Evolutionary conservation across 1,284 basidiomycete species (phyloP).

Genomic region (Moniliophthora roreri): DNA sequence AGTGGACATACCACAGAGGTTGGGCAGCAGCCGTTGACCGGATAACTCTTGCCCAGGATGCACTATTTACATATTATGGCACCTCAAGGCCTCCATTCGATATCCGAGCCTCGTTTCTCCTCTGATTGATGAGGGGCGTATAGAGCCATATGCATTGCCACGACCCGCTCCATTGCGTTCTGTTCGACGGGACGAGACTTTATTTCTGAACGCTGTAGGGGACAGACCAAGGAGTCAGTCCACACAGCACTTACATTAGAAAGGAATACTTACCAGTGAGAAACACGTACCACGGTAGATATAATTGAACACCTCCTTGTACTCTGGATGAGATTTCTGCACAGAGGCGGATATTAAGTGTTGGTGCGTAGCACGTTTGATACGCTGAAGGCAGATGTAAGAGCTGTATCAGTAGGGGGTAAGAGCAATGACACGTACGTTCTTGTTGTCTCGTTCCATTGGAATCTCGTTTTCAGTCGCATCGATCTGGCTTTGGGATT

Average conservation of each 20-base stretch:
- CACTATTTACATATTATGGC: too few relatives aligned
- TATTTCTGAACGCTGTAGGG: constrained; percentile 12
- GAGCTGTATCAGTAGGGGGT: background rate
- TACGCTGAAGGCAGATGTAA: constrained; percentile 6
- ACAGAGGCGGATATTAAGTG: constrained; percentile 4
- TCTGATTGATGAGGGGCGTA: constrained; percentile 1
- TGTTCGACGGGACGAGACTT: constrained; percentile 6
- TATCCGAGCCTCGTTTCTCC: background rate
- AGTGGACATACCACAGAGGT: too few relatives aligned
- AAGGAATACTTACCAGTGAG: constrained; percentile 6
- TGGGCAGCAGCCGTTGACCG: too few relatives aligned
- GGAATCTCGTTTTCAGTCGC: constrained; percentile 6
- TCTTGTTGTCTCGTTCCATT: constrained; percentile 43
- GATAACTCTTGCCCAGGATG: too few relatives aligned
- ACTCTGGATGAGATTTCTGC: constrained; percentile 12
- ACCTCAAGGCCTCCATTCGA: background rate
- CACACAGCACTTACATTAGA: background rate
- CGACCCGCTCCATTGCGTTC: constrained; percentile 7
- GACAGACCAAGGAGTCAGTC: background rate
- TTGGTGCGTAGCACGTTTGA: constrained; percentile 9
- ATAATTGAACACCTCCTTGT: constrained; percentile 10
- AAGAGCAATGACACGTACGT: constrained; percentile 29
- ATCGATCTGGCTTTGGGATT: constrained; percentile 20
- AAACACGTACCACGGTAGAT: constrained; percentile 9
- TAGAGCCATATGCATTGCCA: constrained; percentile 8